Evolutionary conservation across 352 stramenopile species (phyloP).

Genomic region (Thalassiosira sp.): DNA sequence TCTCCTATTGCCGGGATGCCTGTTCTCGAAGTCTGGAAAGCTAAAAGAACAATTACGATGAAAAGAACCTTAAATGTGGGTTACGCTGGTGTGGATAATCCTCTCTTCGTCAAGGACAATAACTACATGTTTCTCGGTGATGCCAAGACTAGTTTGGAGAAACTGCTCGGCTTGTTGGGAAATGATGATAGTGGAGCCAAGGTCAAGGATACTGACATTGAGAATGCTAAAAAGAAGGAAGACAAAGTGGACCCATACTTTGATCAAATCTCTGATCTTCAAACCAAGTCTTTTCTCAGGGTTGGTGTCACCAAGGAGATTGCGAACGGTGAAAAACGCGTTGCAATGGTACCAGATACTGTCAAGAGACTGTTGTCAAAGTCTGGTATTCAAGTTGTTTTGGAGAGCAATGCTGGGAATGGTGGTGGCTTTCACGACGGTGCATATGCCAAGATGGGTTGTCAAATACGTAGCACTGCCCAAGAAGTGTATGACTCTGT

Average conservation of each 20-base stretch:
- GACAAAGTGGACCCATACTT: slow-evolving; percentile 39
- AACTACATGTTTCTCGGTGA: slow-evolving; percentile 91
- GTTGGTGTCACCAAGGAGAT: slow-evolving; percentile 60
- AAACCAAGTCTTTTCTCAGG: slow-evolving; percentile 50
- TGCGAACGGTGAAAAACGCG: slow-evolving; percentile 35
- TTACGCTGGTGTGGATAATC: slow-evolving; percentile 93
- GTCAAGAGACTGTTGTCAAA: slow-evolving; percentile 56
- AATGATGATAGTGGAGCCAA: slow-evolving; percentile 2
- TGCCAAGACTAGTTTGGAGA: slow-evolving; percentile 77
- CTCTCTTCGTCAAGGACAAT: slow-evolving; percentile 90
- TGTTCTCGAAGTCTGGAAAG: slow-evolving; percentile 90
- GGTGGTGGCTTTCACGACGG: slow-evolving; percentile 50
- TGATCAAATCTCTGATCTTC: slow-evolving; percentile 48
- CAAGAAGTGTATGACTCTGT: slow-evolving; percentile 54
- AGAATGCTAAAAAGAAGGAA: not conserved
- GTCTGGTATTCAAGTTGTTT: slow-evolving; percentile 49
- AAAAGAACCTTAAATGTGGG: slow-evolving; percentile 89
- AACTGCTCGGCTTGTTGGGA: slow-evolving; percentile 4
- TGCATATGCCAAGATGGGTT: slow-evolving; percentile 44
- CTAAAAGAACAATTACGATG: slow-evolving; percentile 89
- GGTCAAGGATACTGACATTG: not conserved
- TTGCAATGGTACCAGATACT: slow-evolving; percentile 57
- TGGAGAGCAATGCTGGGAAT: slow-evolving; percentile 50
- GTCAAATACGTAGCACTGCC: slow-evolving; percentile 39
- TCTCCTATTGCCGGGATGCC: slow-evolving; percentile 91